phyloP scores from a whole-genome alignment of 2,329 filamentous ascomycete species.

The Neodidymelliopsis sp. region DNA sequence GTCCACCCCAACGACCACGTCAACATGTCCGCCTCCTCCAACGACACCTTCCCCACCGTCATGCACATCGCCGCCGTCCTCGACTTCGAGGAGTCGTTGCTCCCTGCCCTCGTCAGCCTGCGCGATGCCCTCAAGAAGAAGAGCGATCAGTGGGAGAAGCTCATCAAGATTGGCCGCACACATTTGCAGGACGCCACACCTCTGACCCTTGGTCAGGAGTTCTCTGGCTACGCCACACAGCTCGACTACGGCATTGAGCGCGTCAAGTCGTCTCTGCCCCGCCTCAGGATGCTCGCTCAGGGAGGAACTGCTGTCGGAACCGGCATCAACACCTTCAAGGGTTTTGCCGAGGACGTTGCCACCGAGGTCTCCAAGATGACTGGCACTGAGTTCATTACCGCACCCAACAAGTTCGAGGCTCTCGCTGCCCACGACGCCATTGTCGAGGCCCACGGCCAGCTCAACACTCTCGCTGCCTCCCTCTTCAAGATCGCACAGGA shows the following conservation, averaged over 20 bases:
- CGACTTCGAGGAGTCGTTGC: constrained; percentile 84
- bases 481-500: constrained; percentile 99
- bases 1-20: constrained; percentile 99
- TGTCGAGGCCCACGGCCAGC: constrained; percentile 88
- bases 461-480: constrained; percentile 91
- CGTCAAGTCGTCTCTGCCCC: constrained; percentile 81
- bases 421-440: constrained; percentile 95
- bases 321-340: constrained; percentile 95
- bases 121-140: constrained; percentile 86
- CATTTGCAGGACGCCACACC: constrained; percentile 98
- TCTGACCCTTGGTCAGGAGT: constrained; percentile 93
- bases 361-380: constrained; percentile 92
- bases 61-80: constrained; percentile 99
- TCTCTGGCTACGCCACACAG: constrained; percentile 96
- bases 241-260: constrained; percentile 90
- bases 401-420: constrained; percentile 98
- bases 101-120: constrained; percentile 83
- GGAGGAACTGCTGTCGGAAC: constrained; percentile 97
- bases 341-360: constrained; percentile 93
- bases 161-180: constrained; percentile 99
- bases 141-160: constrained; percentile 86
- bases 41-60: constrained; percentile 98
- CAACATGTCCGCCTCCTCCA: constrained; percentile 98
- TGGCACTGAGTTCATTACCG: constrained; percentile 90
- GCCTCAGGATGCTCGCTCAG: constrained; percentile 87